Evolutionary conservation across 192 early-diverging fungal species (phyloP).

Genomic region (Umbelopsis sp.): DNA sequence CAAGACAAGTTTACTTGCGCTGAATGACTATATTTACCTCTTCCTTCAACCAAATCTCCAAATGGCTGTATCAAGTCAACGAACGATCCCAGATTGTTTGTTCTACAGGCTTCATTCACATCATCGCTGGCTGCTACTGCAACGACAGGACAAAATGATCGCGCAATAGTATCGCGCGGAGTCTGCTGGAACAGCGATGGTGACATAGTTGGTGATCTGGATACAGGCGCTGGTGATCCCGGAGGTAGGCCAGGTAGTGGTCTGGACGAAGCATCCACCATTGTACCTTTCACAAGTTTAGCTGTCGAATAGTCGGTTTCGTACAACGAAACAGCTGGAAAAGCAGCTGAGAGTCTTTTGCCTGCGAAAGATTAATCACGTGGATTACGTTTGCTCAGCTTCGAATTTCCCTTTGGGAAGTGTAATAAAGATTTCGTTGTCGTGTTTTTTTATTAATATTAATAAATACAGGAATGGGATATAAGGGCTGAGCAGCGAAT

Average conservation of each 20-base stretch:
- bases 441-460: neutral
- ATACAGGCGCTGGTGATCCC: constrained; percentile 9
- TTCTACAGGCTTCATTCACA: constrained; percentile 61
- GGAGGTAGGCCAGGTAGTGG: constrained; percentile 14
- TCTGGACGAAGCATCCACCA: neutral
- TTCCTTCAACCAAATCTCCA: constrained; percentile 65
- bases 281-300: neutral
- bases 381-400: too few relatives aligned
- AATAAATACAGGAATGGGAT: constrained; percentile 11
- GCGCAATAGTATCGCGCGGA: constrained; percentile 53
- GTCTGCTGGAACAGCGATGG: constrained; percentile 12
- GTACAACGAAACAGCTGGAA: too few relatives aligned
- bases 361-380: too few relatives aligned
- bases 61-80: constrained; percentile 72
- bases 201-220: constrained; percentile 17
- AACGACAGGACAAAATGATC: constrained; percentile 62
- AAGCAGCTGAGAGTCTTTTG: too few relatives aligned
- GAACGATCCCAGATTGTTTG: constrained; percentile 61
- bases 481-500: neutral
- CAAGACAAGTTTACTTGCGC: neutral
- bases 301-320: neutral
- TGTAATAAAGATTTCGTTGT: too few relatives aligned
- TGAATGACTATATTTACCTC: constrained; percentile 44
- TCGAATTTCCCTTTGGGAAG: too few relatives aligned
- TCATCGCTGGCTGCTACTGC: constrained; percentile 66